Conservation (phyloP, 2,329 filamentous ascomycete species). For the Scortechinia acanthostroma region DNA sequence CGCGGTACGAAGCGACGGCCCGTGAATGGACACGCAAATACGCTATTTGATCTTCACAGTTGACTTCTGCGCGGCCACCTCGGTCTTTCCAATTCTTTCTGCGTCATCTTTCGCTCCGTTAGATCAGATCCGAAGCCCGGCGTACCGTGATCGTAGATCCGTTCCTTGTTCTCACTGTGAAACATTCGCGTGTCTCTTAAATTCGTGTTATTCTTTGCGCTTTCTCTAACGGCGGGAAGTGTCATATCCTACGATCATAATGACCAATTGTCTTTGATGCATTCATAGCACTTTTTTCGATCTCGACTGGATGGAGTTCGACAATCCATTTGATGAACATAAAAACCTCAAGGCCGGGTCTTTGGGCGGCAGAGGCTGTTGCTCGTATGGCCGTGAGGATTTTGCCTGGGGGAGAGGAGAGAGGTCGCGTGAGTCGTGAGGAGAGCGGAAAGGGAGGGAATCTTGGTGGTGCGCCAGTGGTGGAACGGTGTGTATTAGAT, state of each 20-base stretch:
- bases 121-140: slow-evolving; percentile 2
- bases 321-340: too few species aligned
- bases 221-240: background rate
- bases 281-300: background rate
- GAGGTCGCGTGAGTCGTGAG: too few species aligned
- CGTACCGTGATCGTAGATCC: slow-evolving; percentile 2
- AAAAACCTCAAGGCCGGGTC: too few species aligned
- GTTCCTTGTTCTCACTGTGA: background rate
- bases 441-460: too few species aligned
- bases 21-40: slow-evolving; percentile 99
- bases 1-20: slow-evolving; percentile 90
- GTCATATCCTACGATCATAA: background rate
- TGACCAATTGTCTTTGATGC: slow-evolving; percentile 1
- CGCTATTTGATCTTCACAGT: slow-evolving; percentile 60
- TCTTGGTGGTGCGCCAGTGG: too few species aligned
- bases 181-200: background rate
- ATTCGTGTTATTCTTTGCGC: background rate
- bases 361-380: too few species aligned
- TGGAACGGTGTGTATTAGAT: too few species aligned
- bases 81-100: background rate
- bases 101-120: background rate
- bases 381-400: too few species aligned
- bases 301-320: background rate
- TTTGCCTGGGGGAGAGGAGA: too few species aligned
- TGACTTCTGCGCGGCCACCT: too few species aligned